These are phyloP conservation scores for Neobulgaria alba DNA, from an alignment of 2,329 filamentous ascomycete species.

Conservation along the genomic window DNA sequence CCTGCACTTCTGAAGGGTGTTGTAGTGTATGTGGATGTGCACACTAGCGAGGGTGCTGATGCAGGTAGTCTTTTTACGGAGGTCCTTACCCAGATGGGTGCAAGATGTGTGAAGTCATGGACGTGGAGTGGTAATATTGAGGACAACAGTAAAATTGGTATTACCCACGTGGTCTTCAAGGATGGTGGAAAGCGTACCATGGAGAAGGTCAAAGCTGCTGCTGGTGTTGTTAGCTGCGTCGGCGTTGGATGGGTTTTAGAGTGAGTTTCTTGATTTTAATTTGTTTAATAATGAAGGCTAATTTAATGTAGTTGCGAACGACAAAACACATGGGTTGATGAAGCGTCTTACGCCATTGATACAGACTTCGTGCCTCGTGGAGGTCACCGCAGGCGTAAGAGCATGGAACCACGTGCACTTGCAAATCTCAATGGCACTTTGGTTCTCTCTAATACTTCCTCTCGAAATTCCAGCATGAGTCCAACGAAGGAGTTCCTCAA, in stretches of 20 bases:
- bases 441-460: slow-evolving; percentile 31
- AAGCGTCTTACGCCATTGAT: slow-evolving; percentile 61
- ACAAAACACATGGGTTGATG: slow-evolving; percentile 68
- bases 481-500: slow-evolving; percentile 26
- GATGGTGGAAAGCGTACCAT: slow-evolving; percentile 74
- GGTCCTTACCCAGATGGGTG: slow-evolving; percentile 72
- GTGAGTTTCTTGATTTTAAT: slow-evolving; percentile 43
- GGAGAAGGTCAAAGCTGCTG: slow-evolving; percentile 66
- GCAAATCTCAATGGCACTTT: slow-evolving; percentile 61
- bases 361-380: slow-evolving; percentile 59
- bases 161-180: slow-evolving; percentile 87
- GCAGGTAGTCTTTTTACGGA: slow-evolving; percentile 75
- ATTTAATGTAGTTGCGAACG: slow-evolving; percentile 55
- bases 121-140: slow-evolving; percentile 48
- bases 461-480: slow-evolving; percentile 18
- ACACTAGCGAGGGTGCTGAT: slow-evolving; percentile 73
- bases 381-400: slow-evolving; percentile 64
- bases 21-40: slow-evolving; percentile 75
- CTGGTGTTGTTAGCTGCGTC: slow-evolving; percentile 73
- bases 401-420: slow-evolving; percentile 68
- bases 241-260: slow-evolving; percentile 85
- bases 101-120: slow-evolving; percentile 69
- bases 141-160: slow-evolving; percentile 48
- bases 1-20: slow-evolving; percentile 55
- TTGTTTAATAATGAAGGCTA: slow-evolving; percentile 23